Percentiles rank a stretch among this genome's conserved stretches.
Evolutionary conservation across 345 rosid genomes (phyloP).

Genomic region (Eucalyptus sp.): DNA sequence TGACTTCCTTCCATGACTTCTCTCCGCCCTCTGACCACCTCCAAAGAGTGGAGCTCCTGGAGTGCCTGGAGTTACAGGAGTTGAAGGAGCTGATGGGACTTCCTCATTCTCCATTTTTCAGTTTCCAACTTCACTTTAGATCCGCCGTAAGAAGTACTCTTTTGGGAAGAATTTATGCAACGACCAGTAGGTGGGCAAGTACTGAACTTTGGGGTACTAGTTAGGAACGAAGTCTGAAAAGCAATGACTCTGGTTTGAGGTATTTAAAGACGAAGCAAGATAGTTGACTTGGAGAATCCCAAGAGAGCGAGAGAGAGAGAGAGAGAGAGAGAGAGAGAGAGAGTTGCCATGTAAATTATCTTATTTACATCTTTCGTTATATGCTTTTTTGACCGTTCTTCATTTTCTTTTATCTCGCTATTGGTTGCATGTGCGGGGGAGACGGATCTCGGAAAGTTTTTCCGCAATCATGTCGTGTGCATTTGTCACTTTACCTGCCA

Average conservation of each 20-base stretch:
- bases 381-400: neutral
- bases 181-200: neutral
- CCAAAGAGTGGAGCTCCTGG: constrained; percentile 59
- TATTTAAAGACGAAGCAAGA: neutral
- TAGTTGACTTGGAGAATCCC: neutral
- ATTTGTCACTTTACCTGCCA: neutral
- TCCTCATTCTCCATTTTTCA: constrained; percentile 39
- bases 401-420: neutral
- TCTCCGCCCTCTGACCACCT: constrained; percentile 14
- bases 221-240: neutral
- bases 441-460: neutral
- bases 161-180: neutral
- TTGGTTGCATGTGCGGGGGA: neutral
- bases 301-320: neutral
- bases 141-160: neutral
- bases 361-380: neutral
- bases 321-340: neutral
- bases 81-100: constrained; percentile 54
- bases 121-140: neutral
- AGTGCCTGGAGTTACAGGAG: constrained; percentile 66
- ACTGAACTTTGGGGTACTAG: neutral
- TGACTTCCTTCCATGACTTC: constrained; percentile 26
- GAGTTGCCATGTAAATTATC: neutral
- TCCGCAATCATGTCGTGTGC: neutral
- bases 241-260: neutral